A percentile compares a stretch with the other conserved stretches of the same genome.
These are phyloP conservation scores for Ehretia macrophylla DNA, from an alignment of 257 asterid genomes.

Conservation along the genomic window DNA sequence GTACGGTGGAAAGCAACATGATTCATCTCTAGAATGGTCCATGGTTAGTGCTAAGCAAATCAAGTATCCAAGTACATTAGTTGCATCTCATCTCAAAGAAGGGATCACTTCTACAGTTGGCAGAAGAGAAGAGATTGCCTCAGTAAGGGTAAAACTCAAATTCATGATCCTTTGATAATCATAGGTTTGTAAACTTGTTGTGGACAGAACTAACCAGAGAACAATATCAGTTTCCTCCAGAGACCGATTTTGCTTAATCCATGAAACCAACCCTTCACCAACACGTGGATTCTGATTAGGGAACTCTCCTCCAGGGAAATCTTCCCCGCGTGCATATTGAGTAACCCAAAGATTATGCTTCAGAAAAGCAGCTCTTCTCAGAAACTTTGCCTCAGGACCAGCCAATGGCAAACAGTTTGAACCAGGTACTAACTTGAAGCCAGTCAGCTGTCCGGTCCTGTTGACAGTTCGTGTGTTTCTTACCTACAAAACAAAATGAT, in stretches of 20 bases:
- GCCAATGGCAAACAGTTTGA: slow-evolving; percentile 86
- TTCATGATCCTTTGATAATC: too few relatives aligned
- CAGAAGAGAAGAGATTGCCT: not conserved
- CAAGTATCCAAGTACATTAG: too few relatives aligned
- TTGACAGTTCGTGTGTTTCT: slow-evolving; percentile 83
- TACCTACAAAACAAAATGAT: slow-evolving; percentile 36
- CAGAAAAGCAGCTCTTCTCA: slow-evolving; percentile 84
- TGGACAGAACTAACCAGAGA: slow-evolving; percentile 31
- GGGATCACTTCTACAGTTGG: too few relatives aligned
- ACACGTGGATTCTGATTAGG: slow-evolving; percentile 42
- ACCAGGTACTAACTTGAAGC: slow-evolving; percentile 87
- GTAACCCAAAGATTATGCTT: slow-evolving; percentile 74
- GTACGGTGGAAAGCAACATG: too few relatives aligned
- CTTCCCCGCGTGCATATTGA: slow-evolving; percentile 30
- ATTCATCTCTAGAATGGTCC: too few relatives aligned
- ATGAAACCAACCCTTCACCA: slow-evolving; percentile 40
- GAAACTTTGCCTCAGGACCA: slow-evolving; percentile 77
- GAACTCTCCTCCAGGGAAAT: slow-evolving; percentile 41
- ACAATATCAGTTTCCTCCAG: slow-evolving; percentile 40
- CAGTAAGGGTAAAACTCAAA: too few relatives aligned
- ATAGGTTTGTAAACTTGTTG: too few relatives aligned
- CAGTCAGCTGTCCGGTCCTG: slow-evolving; percentile 78
- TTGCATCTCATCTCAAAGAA: too few relatives aligned
- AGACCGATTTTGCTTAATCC: slow-evolving; percentile 34
- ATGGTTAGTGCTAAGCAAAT: too few relatives aligned